phyloP scores from a whole-genome alignment of 768 basidiomycete species.

The Mrakia frigida region DNA sequence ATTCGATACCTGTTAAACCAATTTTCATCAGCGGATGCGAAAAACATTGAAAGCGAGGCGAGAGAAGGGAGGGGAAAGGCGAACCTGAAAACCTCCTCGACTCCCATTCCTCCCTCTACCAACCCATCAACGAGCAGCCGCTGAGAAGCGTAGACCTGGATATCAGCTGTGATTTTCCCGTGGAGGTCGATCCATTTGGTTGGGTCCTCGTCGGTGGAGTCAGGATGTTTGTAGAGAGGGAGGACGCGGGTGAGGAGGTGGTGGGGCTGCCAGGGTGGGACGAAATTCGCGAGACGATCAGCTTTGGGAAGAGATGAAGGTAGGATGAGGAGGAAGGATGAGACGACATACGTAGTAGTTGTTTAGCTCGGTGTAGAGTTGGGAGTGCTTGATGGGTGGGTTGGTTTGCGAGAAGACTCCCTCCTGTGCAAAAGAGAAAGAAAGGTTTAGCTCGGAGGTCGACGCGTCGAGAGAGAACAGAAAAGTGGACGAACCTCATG shows the following conservation, averaged over 20 bases:
- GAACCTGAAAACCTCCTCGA: not conserved
- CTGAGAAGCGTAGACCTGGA: conserved; percentile 11
- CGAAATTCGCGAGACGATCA: too few species aligned
- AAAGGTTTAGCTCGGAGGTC: not conserved
- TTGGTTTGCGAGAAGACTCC: conserved; percentile 20
- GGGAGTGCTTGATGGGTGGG: not conserved
- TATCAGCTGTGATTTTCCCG: conserved; percentile 8
- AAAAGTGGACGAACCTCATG: not conserved
- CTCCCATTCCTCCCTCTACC: conserved; percentile 4
- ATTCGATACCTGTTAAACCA: conserved; percentile 6
- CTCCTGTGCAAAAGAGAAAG: not conserved
- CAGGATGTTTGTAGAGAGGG: conserved; percentile 3
- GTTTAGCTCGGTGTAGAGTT: not conserved
- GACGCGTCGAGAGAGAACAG: not conserved
- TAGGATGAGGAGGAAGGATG: too few species aligned
- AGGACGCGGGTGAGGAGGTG: not conserved
- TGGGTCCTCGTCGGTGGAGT: not conserved
- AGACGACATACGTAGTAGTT: conserved; percentile 13
- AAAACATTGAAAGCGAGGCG: not conserved
- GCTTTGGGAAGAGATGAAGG: too few species aligned
- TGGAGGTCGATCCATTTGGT: not conserved
- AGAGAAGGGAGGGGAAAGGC: not conserved
- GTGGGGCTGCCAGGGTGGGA: not conserved
- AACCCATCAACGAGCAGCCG: not conserved
- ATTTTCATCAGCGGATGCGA: not conserved